These are phyloP conservation scores for Quercus dentata DNA, from an alignment of 306 rosid species.

Conservation along the genomic window DNA sequence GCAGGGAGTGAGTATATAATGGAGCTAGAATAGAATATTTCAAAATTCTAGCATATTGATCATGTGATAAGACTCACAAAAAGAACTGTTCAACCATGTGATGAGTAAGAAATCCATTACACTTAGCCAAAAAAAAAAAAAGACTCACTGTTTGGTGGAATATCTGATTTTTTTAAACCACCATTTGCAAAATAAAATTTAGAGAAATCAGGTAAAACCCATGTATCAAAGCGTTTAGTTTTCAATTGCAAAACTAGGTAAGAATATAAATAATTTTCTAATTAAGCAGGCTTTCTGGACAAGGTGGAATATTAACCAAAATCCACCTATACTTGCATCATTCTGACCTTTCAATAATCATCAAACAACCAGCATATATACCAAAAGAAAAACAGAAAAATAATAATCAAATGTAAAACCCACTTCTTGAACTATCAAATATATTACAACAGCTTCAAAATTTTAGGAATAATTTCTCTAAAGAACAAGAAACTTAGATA, in stretches of 20 bases:
- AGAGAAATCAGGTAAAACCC: too few species aligned
- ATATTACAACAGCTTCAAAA: neutral
- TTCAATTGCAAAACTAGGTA: neutral
- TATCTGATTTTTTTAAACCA: too few species aligned
- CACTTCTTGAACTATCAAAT: neutral
- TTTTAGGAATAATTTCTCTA: too few species aligned
- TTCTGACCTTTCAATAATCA: neutral
- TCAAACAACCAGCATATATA: neutral
- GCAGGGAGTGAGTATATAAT: too few species aligned
- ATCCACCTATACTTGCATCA: neutral
- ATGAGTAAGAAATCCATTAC: neutral
- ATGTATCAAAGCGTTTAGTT: neutral
- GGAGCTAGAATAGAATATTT: too few species aligned
- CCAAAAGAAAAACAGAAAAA: neutral
- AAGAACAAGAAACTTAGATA: too few species aligned
- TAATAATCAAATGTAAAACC: neutral
- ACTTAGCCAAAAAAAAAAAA: too few species aligned
- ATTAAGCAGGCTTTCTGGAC: neutral
- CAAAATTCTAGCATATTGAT: too few species aligned
- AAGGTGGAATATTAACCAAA: neutral
- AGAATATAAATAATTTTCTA: neutral
- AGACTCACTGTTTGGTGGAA: too few species aligned
- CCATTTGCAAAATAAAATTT: too few species aligned
- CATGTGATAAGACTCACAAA: neutral
- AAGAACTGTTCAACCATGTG: neutral